Conservation (phyloP, 148 eudicot species). For the Chenopodium berlandieri region DNA sequence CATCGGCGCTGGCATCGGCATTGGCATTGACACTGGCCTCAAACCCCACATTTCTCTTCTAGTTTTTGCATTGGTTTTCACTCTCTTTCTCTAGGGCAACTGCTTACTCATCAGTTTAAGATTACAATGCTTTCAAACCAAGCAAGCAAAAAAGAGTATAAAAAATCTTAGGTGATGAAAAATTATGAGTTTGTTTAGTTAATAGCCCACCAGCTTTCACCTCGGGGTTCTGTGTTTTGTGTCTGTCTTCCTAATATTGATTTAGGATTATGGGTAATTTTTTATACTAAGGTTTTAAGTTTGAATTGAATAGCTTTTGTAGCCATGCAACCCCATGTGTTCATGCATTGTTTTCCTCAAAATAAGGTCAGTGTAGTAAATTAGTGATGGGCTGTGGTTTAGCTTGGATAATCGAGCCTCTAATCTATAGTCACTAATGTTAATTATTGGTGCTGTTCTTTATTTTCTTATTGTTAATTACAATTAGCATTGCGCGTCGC, state of each 20-base stretch:
- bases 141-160: conserved; percentile 44
- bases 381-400: conserved; percentile 39
- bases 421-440: conserved; percentile 26
- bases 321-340: conserved; percentile 59
- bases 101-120: conserved; percentile 21
- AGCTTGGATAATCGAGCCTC: conserved; percentile 44
- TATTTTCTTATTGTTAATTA: conserved; percentile 24
- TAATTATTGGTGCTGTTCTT: conserved; percentile 33
- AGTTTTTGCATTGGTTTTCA: conserved; percentile 58
- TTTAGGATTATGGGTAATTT: conserved; percentile 16
- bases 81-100: conserved; percentile 22
- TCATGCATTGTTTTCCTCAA: conserved; percentile 72
- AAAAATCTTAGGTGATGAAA: conserved; percentile 10
- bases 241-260: conserved; percentile 19
- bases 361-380: conserved; percentile 23
- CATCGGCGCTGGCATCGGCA: conserved; percentile 44
- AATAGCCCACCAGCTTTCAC: conserved; percentile 27
- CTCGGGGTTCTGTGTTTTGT: conserved; percentile 63
- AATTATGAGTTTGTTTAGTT: conserved; percentile 21
- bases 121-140: conserved; percentile 39
- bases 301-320: conserved; percentile 30
- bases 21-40: conserved; percentile 43
- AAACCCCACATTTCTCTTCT: conserved; percentile 49
- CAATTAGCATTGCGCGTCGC: conserved; percentile 5
- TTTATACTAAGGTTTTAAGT: not conserved